Evolutionary conservation across 2,329 filamentous ascomycete genomes (phyloP).

Genomic region (Colletotrichum australisinense): DNA sequence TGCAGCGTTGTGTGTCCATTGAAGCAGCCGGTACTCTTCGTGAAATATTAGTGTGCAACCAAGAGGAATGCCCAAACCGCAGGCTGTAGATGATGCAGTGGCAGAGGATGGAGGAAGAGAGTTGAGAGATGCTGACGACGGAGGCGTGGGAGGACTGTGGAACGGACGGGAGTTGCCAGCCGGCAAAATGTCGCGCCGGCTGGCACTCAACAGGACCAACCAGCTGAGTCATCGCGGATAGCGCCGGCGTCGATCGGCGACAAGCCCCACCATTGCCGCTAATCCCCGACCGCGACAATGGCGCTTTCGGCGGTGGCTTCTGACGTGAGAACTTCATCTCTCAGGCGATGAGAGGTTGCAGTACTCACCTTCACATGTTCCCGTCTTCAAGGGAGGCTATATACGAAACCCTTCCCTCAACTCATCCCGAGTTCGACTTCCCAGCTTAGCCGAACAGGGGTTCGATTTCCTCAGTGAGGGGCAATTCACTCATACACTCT

Average conservation of each 20-base stretch:
- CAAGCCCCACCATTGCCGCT: constrained; percentile 5
- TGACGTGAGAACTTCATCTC: constrained; percentile 27
- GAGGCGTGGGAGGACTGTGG: no score
- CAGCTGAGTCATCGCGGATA: constrained; percentile 1
- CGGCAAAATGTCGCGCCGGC: neutral
- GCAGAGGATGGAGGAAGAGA: no score
- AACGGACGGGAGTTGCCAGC: neutral
- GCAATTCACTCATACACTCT: neutral
- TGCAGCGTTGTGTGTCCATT: no score
- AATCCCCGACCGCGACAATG: constrained; percentile 19
- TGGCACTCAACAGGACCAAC: fast-evolving
- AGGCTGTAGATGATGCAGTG: no score
- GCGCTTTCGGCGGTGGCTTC: constrained; percentile 4
- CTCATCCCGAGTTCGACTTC: neutral
- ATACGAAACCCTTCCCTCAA: neutral
- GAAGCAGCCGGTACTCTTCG: no score
- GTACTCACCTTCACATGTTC: neutral
- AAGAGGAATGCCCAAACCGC: neutral
- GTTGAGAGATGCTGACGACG: neutral
- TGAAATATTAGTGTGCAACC: no score
- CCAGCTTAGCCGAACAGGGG: constrained; percentile 6
- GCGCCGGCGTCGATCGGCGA: neutral
- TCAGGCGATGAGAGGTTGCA: neutral
- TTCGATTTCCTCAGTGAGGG: constrained; percentile 11
- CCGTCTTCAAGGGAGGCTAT: neutral